Base-by-base conservation (phyloP, 805 yeast species). In the Ogataea thermomethanolica region DNA sequence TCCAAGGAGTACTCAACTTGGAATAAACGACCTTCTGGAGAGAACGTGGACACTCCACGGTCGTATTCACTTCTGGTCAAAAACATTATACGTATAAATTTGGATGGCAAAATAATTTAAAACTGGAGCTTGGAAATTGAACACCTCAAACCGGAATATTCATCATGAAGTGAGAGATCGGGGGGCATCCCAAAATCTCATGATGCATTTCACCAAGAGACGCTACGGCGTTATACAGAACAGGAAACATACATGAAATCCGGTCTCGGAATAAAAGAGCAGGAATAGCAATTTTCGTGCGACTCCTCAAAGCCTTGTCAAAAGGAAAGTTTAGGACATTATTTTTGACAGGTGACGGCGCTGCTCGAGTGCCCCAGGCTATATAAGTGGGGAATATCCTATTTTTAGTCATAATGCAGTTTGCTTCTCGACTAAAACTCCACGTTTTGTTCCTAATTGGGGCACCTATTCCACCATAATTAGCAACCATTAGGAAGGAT, bases 31-130 rank as follows among this genome's bases (percentile, higher is more conserved):
- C 99, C 99, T 64, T 95, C 99, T 20, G 99, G 99, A 1, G 98
- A 90, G 65, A 95, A 93, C 7, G 99, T 95, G 58, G 95, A 84
- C 35, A 93, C 99, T 49, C 99, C 99, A 65, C 99, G 84, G 63
- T 93, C 99, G 65, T 93, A 93, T 73, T 93, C 99, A 69, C 95
- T 85, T 81, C 99, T 84, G n/a, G 99, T 93, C 53, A 93, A 76
- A 68, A 93, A 93, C 99, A 93, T 93, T 38, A 23, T 33, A 25
- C 23, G n/a, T 23, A 6, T n/a, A 21, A 22, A 25, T 29, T 33
- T 39, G 37, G 38, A 33, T 29, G 43, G 38, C 38, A 39, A 39
- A 39, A 29, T 24, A 29, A 39, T 28, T 29, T 39, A 25, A 33
- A n/a, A 24, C 20, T 17, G 20, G 5, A 22, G 12, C 21, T 37